Conservation (phyloP, 768 basidiomycete genomes). For the Macrolepiota albuminosa region DNA sequence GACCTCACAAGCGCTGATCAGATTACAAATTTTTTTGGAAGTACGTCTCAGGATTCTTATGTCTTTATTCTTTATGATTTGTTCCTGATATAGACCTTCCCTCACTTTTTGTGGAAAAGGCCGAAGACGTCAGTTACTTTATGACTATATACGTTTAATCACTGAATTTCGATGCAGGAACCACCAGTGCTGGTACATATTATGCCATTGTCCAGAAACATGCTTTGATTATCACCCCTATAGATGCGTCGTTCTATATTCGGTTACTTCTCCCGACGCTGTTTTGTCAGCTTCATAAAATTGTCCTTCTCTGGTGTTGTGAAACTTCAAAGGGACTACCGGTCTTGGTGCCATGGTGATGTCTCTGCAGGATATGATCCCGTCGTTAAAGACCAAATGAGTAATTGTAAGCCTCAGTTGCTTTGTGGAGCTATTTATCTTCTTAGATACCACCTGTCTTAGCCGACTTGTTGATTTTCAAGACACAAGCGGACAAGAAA, state of each 20-base stretch:
- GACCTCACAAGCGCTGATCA: slow-evolving; percentile 52
- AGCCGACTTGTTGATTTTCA: slow-evolving; percentile 53
- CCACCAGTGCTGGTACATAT: slow-evolving; percentile 27
- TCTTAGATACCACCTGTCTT: background rate
- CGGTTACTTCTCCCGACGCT: slow-evolving; percentile 78
- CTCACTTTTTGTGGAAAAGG: slow-evolving; percentile 54
- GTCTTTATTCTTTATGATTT: slow-evolving; percentile 10
- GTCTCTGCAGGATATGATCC: slow-evolving; percentile 42
- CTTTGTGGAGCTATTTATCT: background rate
- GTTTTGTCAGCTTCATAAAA: slow-evolving; percentile 69
- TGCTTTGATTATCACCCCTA: background rate
- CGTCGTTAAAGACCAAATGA: slow-evolving; percentile 49
- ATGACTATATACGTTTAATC: background rate
- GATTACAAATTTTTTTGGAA: slow-evolving; percentile 58
- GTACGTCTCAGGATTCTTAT: slow-evolving; percentile 21
- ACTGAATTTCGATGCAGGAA: slow-evolving; percentile 18
- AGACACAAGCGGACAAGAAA: slow-evolving; percentile 60
- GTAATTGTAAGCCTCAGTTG: slow-evolving; percentile 29
- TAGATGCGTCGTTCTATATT: slow-evolving; percentile 75
- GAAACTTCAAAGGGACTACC: slow-evolving; percentile 62
- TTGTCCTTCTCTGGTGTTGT: slow-evolving; percentile 71
- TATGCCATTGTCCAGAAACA: background rate
- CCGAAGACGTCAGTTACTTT: slow-evolving; percentile 39
- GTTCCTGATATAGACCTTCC: slow-evolving; percentile 38
- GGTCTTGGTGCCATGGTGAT: slow-evolving; percentile 55